phyloP scores from a whole-genome alignment of 2,329 filamentous ascomycete genomes.

The Xylariaceae sp. region DNA sequence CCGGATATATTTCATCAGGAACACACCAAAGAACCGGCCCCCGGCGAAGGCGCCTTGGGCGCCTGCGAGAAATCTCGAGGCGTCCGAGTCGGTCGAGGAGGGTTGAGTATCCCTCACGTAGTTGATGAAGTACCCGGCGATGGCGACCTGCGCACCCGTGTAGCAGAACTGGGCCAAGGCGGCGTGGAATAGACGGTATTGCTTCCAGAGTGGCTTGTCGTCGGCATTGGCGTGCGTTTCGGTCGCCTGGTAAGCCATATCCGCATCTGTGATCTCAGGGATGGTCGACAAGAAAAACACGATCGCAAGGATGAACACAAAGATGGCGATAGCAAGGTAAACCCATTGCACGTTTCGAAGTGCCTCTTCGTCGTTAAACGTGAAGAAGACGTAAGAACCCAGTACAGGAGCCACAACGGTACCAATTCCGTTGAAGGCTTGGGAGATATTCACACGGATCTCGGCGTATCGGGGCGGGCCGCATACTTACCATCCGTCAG shows the following conservation, averaged over 20 bases:
- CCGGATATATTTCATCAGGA: conserved; percentile 66
- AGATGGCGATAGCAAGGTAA: conserved; percentile 72
- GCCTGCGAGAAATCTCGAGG: conserved; percentile 70
- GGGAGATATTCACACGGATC: conserved; percentile 74
- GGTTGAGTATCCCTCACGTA: conserved; percentile 65
- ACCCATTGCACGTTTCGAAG: conserved; percentile 75
- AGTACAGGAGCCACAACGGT: conserved; percentile 74
- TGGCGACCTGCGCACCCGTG: conserved; percentile 70
- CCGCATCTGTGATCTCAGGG: conserved; percentile 72
- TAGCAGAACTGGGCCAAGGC: conserved; percentile 80
- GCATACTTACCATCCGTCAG: conserved; percentile 45
- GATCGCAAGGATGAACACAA: conserved; percentile 67
- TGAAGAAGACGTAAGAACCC: conserved; percentile 75
- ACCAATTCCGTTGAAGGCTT: conserved; percentile 77
- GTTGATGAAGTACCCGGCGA: conserved; percentile 73
- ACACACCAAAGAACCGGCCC: conserved; percentile 70
- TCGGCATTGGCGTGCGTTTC: conserved; percentile 55
- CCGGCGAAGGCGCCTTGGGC: conserved; percentile 74
- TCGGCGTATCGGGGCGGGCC: conserved; percentile 71
- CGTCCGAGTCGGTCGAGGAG: conserved; percentile 52
- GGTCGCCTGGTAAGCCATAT: conserved; percentile 63
- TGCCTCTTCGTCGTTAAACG: conserved; percentile 57
- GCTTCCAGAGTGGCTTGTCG: conserved; percentile 67
- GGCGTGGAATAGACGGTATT: conserved; percentile 76
- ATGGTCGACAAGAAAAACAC: conserved; percentile 70